A percentile compares a stretch with the other conserved stretches of the same genome.
phyloP scores from a whole-genome alignment of 1,139 yeast species.

The Nakaseomyces sp. region DNA sequence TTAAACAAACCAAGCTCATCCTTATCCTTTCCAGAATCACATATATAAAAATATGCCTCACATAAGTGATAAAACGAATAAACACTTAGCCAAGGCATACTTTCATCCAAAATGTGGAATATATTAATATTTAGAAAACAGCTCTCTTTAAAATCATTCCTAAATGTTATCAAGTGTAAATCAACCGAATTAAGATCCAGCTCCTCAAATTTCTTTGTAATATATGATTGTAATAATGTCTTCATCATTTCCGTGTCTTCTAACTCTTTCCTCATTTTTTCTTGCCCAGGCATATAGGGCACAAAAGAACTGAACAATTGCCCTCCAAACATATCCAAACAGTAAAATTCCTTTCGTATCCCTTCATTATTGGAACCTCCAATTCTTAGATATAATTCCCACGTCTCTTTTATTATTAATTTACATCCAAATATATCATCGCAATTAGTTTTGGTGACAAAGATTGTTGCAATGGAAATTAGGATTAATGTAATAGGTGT shows the following conservation, averaged over 20 bases:
- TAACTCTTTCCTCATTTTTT: conserved; percentile 3
- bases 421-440: conserved; percentile 13
- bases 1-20: conserved; percentile 15
- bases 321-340: conserved; percentile 20
- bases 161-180: background rate
- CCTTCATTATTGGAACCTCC: conserved; percentile 15
- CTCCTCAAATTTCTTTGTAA: background rate
- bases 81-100: background rate
- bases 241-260: background rate
- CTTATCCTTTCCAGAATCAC: background rate
- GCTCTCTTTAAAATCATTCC: background rate
- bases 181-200: background rate
- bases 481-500: conserved; percentile 19
- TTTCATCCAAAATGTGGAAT: background rate
- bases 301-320: conserved; percentile 17
- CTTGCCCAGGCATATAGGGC: conserved; percentile 17
- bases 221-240: background rate
- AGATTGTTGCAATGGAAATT: conserved; percentile 17
- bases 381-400: conserved; percentile 16
- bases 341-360: conserved; percentile 17
- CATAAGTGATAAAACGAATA: background rate
- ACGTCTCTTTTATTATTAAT: conserved; percentile 14
- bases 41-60: conserved; percentile 1
- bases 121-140: background rate
- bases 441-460: conserved; percentile 20